phyloP scores from a whole-genome alignment of 192 early-diverging fungal species.

The Spizellomyces punctatus region DNA sequence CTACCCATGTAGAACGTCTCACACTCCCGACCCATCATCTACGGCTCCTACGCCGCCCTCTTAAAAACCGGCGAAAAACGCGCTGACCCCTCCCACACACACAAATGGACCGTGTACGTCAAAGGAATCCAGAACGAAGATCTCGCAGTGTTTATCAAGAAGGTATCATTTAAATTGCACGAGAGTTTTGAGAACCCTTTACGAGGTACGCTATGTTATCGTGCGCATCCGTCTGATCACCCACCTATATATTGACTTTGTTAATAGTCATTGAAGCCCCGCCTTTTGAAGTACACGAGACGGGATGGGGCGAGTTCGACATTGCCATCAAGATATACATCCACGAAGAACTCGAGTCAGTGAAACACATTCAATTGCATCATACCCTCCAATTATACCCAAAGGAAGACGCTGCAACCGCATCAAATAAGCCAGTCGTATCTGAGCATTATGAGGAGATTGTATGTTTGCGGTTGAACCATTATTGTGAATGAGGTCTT shows the following conservation, averaged over 20 bases:
- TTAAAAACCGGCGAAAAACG: slow-evolving; percentile 43
- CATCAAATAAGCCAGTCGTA: slow-evolving; percentile 67
- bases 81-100: slow-evolving; percentile 86
- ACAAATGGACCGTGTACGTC: slow-evolving; percentile 93
- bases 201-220: slow-evolving; percentile 53
- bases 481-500: background rate
- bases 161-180: slow-evolving; percentile 94
- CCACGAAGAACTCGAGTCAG: slow-evolving; percentile 73
- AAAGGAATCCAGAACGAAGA: slow-evolving; percentile 86
- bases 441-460: slow-evolving; percentile 83
- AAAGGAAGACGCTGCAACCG: slow-evolving; percentile 68
- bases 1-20: background rate
- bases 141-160: slow-evolving; percentile 79
- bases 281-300: slow-evolving; percentile 92
- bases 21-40: slow-evolving; percentile 69
- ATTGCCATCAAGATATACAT: slow-evolving; percentile 93
- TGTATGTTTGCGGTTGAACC: slow-evolving; percentile 42
- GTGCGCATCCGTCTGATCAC: background rate
- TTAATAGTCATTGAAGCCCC: slow-evolving; percentile 70
- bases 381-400: slow-evolving; percentile 93
- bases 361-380: slow-evolving; percentile 72
- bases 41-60: slow-evolving; percentile 80
- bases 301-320: slow-evolving; percentile 99
- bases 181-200: slow-evolving; percentile 83
- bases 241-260: background rate